Conservation (phyloP, 2,329 filamentous ascomycete species). For the Xylariaceae sp. region DNA sequence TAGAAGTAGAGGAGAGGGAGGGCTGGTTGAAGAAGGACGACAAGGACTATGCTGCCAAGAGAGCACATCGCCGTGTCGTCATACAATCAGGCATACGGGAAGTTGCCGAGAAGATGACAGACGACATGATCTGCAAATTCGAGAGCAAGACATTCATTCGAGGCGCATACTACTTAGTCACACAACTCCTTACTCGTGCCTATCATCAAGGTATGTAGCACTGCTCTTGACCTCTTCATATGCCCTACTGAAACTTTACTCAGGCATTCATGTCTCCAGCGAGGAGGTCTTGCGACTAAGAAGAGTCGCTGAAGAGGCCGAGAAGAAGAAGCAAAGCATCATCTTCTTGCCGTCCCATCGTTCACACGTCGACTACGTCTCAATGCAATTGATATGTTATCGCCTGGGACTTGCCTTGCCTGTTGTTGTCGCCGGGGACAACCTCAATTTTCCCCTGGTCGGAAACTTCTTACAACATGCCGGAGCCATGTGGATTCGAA, state of each 20-base stretch:
- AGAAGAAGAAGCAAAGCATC: slow-evolving; percentile 86
- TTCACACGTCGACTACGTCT: slow-evolving; percentile 95
- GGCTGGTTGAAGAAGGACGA: slow-evolving; percentile 60
- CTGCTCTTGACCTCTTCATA: background rate
- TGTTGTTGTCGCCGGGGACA: slow-evolving; percentile 91
- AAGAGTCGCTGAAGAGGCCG: slow-evolving; percentile 76
- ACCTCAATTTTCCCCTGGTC: slow-evolving; percentile 88
- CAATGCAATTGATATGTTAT: slow-evolving; percentile 92
- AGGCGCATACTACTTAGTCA: slow-evolving; percentile 82
- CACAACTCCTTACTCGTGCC: slow-evolving; percentile 83
- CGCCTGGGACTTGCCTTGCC: slow-evolving; percentile 83
- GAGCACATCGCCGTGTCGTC: slow-evolving; percentile 53
- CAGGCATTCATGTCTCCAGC: slow-evolving; percentile 84
- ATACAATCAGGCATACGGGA: slow-evolving; percentile 72
- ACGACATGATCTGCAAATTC: slow-evolving; percentile 99
- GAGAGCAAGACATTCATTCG: slow-evolving; percentile 91
- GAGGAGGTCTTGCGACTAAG: slow-evolving; percentile 84
- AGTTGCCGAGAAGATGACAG: slow-evolving; percentile 80
- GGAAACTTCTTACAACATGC: slow-evolving; percentile 90
- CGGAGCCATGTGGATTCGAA: slow-evolving; percentile 94
- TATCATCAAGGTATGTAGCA: slow-evolving; percentile 70
- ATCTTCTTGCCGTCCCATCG: slow-evolving; percentile 93
- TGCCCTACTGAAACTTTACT: slow-evolving; percentile 5
- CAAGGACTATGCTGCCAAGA: slow-evolving; percentile 50
- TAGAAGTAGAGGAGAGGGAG: slow-evolving; percentile 72